Evolutionary conservation across 2,329 filamentous ascomycete genomes (phyloP), one percentile per base, ranked within the genome.

Genomic region (Bipolaris gigantea): DNA sequence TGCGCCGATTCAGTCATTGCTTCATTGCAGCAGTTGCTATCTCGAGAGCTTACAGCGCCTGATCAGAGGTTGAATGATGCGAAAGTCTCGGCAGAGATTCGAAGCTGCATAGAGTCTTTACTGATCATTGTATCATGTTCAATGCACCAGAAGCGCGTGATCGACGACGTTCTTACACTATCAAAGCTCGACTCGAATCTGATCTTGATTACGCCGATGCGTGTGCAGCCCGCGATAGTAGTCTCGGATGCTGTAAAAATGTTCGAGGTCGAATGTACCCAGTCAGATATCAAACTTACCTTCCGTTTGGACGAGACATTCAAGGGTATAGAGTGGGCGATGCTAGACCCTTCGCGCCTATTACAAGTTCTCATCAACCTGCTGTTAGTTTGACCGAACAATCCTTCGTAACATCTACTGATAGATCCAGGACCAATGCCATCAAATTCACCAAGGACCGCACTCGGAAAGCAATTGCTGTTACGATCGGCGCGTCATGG

Each of bases 81-180:
- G 3, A 55, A 57, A 21, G 51, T 65, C 32, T 47, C 57, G 16
- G 55, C 59, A n/a, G 62, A 66, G 7, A 34, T 71, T 6, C 52
- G 54, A 15, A 60, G 50, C 7, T 67, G 65, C 36, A 64, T 70
- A 11, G 74, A 76, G 11, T 66, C 68, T 5, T 40, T 70, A 2
- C 60, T 71, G 19, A 70, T 75, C 2, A 70, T 70, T 19, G 57
- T 70, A 0, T 64, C 64, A 2, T 78, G 76, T 53, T 72, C 75
- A 1, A 56, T 68, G 15, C 75, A 78, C 55, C 75, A 77, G 53
- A 74, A 74, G 54, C 70, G 66, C 10, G 62, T 70, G 11, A 72
- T 78, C 5, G 74, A 78, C 52, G 76, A 78, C 52, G 72, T 78
- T 1, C 68, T 78, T 1, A 74, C 69, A 6, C 46, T 70, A n/a